Percentiles rank a stretch among this genome's conserved stretches.
Conservation (phyloP, 352 stramenopile genomes). For the Phytopythium boreale region DNA sequence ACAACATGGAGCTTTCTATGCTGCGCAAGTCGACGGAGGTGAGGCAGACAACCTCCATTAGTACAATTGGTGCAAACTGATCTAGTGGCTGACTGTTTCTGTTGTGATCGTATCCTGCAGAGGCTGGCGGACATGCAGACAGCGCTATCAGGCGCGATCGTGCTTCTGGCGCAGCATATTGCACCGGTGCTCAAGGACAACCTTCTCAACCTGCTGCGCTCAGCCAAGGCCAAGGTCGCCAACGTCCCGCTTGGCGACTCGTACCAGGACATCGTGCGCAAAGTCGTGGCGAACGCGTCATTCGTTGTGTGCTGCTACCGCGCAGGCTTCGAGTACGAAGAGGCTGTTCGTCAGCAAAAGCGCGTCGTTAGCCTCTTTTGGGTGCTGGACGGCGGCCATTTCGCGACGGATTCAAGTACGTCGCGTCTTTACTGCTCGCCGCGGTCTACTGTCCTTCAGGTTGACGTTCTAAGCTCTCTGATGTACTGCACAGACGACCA, state of each 20-base stretch:
- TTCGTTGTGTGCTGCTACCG: conserved; percentile 83
- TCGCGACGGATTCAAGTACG: neutral
- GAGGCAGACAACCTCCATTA: neutral
- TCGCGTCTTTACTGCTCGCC: neutral
- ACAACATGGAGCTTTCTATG: conserved; percentile 43
- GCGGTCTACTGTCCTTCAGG: neutral
- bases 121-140: conserved; percentile 54
- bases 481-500: conserved; percentile 14
- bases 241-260: conserved; percentile 69
- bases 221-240: conserved; percentile 72
- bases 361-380: conserved; percentile 79
- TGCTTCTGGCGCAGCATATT: conserved; percentile 78
- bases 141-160: conserved; percentile 49
- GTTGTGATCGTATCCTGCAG: conserved; percentile 15
- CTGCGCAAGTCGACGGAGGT: conserved; percentile 51
- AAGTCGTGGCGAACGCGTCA: conserved; percentile 75
- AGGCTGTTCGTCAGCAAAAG: conserved; percentile 68
- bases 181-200: conserved; percentile 53
- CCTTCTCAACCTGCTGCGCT: conserved; percentile 64
- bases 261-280: conserved; percentile 73
- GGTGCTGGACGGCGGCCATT: conserved; percentile 48
- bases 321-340: conserved; percentile 77
- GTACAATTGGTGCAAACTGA: neutral
- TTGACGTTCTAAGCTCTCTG: neutral
- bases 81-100: neutral